A percentile compares a stretch with the other conserved stretches of the same genome.
Conservation (phyloP, 495 filamentous ascomycete species). For the Lentithecium fluviatile region DNA sequence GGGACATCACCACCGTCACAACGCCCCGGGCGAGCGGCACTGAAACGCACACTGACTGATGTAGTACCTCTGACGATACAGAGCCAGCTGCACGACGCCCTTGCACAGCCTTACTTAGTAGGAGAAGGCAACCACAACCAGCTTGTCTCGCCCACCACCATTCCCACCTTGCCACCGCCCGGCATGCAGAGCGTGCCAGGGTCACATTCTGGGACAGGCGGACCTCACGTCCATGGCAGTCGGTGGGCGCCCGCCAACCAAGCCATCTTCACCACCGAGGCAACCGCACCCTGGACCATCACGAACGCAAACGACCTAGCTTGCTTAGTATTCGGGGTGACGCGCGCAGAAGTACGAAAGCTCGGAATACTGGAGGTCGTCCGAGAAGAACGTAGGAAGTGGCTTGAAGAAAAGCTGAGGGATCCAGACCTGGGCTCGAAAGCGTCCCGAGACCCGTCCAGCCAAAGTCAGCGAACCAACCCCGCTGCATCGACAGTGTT, state of each 20-base stretch:
- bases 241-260: constrained; percentile 90
- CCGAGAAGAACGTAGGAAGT: constrained; percentile 77
- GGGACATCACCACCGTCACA: constrained; percentile 18
- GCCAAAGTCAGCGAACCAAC: constrained; percentile 48
- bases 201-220: constrained; percentile 25
- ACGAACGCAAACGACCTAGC: constrained; percentile 95
- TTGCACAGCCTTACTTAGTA: constrained; percentile 74
- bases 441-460: constrained; percentile 46
- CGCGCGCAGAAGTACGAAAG: constrained; percentile 87
- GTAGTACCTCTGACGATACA: constrained; percentile 67
- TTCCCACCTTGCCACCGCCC: constrained; percentile 37
- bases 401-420: constrained; percentile 84
- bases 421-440: constrained; percentile 52
- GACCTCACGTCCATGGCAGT: constrained; percentile 68
- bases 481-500: constrained; percentile 51
- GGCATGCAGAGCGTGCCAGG: constrained; percentile 10
- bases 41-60: constrained; percentile 89
- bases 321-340: constrained; percentile 93
- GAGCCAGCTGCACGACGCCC: constrained; percentile 79
- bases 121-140: constrained; percentile 41
- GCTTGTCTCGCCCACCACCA: constrained; percentile 48
- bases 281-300: constrained; percentile 88
- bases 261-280: constrained; percentile 93
- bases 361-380: constrained; percentile 95
- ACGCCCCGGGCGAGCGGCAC: constrained; percentile 59